These are phyloP conservation scores for Hymenoscyphus albidus DNA, from an alignment of 2,329 filamentous ascomycete genomes.

Conservation along the genomic window DNA sequence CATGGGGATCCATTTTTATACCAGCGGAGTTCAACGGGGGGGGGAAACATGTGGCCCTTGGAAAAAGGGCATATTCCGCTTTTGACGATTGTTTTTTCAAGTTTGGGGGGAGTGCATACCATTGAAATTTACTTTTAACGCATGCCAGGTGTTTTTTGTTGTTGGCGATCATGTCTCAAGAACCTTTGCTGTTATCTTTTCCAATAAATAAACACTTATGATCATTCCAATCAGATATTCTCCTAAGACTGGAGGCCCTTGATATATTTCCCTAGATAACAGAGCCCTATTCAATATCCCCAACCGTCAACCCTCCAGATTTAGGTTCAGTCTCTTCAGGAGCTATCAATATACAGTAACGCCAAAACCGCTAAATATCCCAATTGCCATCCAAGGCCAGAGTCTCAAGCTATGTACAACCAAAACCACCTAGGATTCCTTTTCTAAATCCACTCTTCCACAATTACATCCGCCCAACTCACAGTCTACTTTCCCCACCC, in stretches of 20 bases:
- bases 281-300: too few relatives aligned
- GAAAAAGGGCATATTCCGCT: not conserved
- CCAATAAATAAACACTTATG: not conserved
- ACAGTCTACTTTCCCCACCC: constrained; percentile 16
- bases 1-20: constrained; percentile 13
- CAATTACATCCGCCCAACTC: constrained; percentile 32
- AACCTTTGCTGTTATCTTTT: not conserved
- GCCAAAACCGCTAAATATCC: constrained; percentile 1
- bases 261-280: too few relatives aligned
- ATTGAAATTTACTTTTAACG: not conserved
- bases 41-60: not conserved
- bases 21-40: constrained; percentile 9
- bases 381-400: not conserved
- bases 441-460: constrained; percentile 6
- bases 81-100: not conserved
- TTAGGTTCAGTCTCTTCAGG: not conserved
- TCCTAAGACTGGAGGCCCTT: too few relatives aligned
- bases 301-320: not conserved
- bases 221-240: not conserved
- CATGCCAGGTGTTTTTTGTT: not conserved
- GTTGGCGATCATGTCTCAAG: not conserved
- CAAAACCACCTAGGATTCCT: not conserved
- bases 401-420: not conserved
- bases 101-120: not conserved
- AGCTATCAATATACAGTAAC: not conserved